Percentiles rank a stretch among this genome's conserved stretches.
Evolutionary conservation across 1,139 yeast genomes (phyloP).

Genomic region (Pichiaceae sp.): DNA sequence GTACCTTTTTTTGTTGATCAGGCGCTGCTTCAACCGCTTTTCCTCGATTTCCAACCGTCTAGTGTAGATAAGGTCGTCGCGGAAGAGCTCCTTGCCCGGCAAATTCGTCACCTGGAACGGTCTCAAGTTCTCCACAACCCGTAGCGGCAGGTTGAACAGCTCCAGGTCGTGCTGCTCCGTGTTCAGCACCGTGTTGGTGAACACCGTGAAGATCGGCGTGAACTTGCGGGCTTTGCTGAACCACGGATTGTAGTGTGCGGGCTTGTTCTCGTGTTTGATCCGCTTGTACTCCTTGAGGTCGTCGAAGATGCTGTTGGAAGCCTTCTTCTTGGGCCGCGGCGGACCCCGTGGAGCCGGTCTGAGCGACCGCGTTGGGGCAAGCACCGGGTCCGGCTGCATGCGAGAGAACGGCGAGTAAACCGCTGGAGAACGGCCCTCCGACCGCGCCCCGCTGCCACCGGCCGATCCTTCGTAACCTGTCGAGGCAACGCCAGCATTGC

Average conservation of each 20-base stretch:
- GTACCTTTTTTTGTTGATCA: constrained; percentile 8
- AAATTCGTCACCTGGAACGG: constrained; percentile 19
- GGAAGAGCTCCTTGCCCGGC: constrained; percentile 22
- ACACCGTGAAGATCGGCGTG: constrained; percentile 19
- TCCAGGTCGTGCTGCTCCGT: constrained; percentile 24
- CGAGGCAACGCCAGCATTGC: constrained; percentile 8
- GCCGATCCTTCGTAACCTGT: constrained; percentile 12
- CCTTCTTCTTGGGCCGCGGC: constrained; percentile 7
- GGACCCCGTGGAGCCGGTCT: background rate
- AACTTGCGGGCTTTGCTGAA: constrained; percentile 17
- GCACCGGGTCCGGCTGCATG: background rate
- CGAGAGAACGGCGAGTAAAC: constrained; percentile 1
- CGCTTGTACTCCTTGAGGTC: constrained; percentile 17
- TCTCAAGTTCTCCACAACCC: constrained; percentile 19
- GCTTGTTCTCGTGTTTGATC: constrained; percentile 11
- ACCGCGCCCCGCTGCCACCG: constrained; percentile 6
- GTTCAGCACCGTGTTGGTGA: constrained; percentile 20
- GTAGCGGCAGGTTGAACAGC: constrained; percentile 22
- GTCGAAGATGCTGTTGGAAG: constrained; percentile 14
- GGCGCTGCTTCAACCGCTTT: constrained; percentile 9
- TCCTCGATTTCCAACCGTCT: constrained; percentile 21
- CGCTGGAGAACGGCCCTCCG: background rate
- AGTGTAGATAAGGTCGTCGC: constrained; percentile 22
- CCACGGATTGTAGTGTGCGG: constrained; percentile 19
- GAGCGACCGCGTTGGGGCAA: background rate